Evolutionary conservation across 2,329 filamentous ascomycete species (phyloP).

Genomic region (Immersiporthe knoxdaviesiana): DNA sequence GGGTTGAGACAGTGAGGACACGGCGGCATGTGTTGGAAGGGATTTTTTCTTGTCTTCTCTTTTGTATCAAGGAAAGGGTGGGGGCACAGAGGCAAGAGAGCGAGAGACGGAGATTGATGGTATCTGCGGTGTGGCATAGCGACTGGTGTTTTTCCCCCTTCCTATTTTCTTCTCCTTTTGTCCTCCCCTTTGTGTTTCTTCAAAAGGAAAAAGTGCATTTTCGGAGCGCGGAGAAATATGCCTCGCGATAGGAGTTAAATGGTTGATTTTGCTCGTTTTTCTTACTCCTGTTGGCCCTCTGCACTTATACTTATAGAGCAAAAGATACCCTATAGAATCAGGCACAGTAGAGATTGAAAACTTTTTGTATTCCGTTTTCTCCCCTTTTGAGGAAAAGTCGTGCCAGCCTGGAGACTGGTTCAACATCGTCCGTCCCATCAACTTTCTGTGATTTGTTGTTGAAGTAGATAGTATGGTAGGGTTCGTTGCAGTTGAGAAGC

Average conservation of each 20-base stretch:
- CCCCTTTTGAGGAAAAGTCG: neutral
- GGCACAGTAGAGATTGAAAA: constrained; percentile 2
- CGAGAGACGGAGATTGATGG: too few relatives aligned
- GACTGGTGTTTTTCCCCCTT: neutral
- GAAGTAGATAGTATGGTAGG: neutral
- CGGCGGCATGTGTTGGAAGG: neutral
- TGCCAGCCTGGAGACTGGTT: neutral
- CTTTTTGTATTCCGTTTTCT: neutral
- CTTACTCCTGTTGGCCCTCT: neutral
- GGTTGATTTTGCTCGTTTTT: neutral
- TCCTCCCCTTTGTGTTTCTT: neutral
- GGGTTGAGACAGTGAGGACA: neutral
- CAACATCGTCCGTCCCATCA: neutral
- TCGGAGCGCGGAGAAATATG: neutral
- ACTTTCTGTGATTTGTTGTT: neutral
- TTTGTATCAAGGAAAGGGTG: neutral
- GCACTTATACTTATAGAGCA: neutral
- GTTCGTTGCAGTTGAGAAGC: too few relatives aligned
- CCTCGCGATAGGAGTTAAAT: neutral
- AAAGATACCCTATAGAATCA: constrained; percentile 9
- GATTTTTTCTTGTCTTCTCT: neutral
- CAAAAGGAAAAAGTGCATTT: neutral
- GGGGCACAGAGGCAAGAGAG: neutral
- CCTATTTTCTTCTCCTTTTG: neutral
- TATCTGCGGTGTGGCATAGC: neutral